Base-by-base conservation (phyloP, 139 green algal genomes). In the Chlamydomonas applanata region DNA sequence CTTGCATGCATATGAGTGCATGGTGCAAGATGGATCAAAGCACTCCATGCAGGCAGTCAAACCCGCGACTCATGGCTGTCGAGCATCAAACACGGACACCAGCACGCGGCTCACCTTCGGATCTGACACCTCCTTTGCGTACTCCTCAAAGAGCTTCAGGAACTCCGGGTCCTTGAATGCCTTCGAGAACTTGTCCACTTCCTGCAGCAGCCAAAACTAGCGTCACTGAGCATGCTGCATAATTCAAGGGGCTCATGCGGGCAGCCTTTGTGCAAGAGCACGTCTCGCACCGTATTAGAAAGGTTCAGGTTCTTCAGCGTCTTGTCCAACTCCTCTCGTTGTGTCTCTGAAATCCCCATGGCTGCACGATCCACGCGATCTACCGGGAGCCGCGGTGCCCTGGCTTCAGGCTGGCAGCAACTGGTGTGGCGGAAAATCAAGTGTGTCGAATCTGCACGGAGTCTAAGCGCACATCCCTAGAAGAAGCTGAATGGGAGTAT, bases 131-230 rank as follows among this genome's bases (percentile, higher is more conserved):
- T 92, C 86, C 30, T 85, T 83, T 20, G 83, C 86, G 74, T 92
- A 94, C 13, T 94, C 86, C n/a, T 75, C 72, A 72, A 94, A 91
- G n/a, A 94, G 65, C 22, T 90, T 76, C 4, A 89, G 53, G 45
- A 92, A 92, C 66, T 92, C 73, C 1, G 89, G 89, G 56, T 94
- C 84, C 69, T 91, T 86, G 27, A 94, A 90, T 9, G 84, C 82
- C 67, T 90, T 91, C 34, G 84, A 56, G 32, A 94, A 85, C 67
- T 82, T 88, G 29, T 78, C 59, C 4, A 85, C 34, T 57, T 94
- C 89, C 83, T 91, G 80, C 36, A 36, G 40, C 22, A 25, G 24
- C 25, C 11, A 35, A 66, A 22, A n/a, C 11, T 66, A 7, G 9
- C 13, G 9, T 22, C 30, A 66, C 11, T 14, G 3, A 22, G 3